A percentile compares a stretch with the other conserved stretches of the same genome.
Conservation (phyloP, 371 early-diverging fungal species). For the Paramicrosporidium saccamoebae region DNA sequence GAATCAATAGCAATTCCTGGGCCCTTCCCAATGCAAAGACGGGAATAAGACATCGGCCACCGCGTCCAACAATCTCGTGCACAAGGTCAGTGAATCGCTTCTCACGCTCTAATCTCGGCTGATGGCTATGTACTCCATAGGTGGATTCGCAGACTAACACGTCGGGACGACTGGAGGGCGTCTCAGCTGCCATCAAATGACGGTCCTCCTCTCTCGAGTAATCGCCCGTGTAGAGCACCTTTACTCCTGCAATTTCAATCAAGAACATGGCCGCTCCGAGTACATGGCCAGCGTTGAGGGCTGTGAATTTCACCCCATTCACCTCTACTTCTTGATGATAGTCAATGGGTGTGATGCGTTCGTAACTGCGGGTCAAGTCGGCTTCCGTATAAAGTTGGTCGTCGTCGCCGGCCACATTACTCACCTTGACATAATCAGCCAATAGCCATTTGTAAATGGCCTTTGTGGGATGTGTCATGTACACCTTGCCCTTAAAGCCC, state of each 20-base stretch:
- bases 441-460: conserved; percentile 96
- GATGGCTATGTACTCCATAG: conserved; percentile 93
- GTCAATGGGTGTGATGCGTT: conserved; percentile 87
- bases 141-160: conserved; percentile 95
- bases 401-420: conserved; percentile 33
- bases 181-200: conserved; percentile 94
- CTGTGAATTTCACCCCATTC: conserved; percentile 82
- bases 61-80: conserved; percentile 70
- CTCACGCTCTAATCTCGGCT: conserved; percentile 86
- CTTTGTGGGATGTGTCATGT: conserved; percentile 99
- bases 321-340: conserved; percentile 90
- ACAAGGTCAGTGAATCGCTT: conserved; percentile 59
- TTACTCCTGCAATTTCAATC: conserved; percentile 86
- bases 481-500: conserved; percentile 86
- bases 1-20: conserved; percentile 90
- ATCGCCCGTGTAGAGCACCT: conserved; percentile 95
- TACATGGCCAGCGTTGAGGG: conserved; percentile 97
- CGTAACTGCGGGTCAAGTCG: conserved; percentile 63
- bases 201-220: conserved; percentile 98
- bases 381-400: conserved; percentile 83
- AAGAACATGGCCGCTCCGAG: conserved; percentile 99
- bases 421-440: conserved; percentile 84
- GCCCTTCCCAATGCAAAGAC: conserved; percentile 97
- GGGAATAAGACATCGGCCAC: conserved; percentile 93
- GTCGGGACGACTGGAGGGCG: conserved; percentile 51